Evolutionary conservation across 2,329 filamentous ascomycete species (phyloP).

Genomic region (Penicillium sumatraense): DNA sequence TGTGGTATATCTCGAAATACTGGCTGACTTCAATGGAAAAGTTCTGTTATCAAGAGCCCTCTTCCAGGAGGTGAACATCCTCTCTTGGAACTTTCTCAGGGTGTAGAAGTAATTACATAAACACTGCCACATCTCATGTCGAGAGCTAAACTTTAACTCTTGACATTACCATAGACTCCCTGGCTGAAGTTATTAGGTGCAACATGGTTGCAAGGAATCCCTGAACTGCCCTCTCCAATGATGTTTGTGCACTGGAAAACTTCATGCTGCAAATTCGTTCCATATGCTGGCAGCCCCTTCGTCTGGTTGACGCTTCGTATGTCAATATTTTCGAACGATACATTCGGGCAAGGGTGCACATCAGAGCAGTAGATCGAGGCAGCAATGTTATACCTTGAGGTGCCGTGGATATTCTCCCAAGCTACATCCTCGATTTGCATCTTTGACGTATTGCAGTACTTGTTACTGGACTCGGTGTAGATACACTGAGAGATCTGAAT

Average conservation of each 20-base stretch:
- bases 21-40: too few species aligned
- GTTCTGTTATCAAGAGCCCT: too few species aligned
- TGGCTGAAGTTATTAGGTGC: slow-evolving; percentile 9
- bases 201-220: slow-evolving; percentile 6
- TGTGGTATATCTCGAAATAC: too few species aligned
- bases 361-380: slow-evolving; percentile 5
- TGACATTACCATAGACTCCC: slow-evolving; percentile 5
- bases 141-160: too few species aligned
- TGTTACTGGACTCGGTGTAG: slow-evolving; percentile 19
- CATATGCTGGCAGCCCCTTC: slow-evolving; percentile 1
- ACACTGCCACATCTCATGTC: too few species aligned
- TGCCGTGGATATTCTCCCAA: slow-evolving; percentile 57
- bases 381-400: slow-evolving; percentile 48
- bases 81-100: too few species aligned
- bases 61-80: too few species aligned
- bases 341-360: slow-evolving; percentile 3
- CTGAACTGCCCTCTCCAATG: slow-evolving; percentile 1
- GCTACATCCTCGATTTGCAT: slow-evolving; percentile 52
- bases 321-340: slow-evolving; percentile 1
- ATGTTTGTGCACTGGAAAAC: slow-evolving; percentile 8
- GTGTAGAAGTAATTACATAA: too few species aligned
- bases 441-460: slow-evolving; percentile 43
- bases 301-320: not conserved
- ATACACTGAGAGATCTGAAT: slow-evolving; percentile 29
- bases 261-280: slow-evolving; percentile 2